phyloP scores from a whole-genome alignment of 2,329 filamentous ascomycete genomes.

The Fusarium brevicatenulatum region DNA sequence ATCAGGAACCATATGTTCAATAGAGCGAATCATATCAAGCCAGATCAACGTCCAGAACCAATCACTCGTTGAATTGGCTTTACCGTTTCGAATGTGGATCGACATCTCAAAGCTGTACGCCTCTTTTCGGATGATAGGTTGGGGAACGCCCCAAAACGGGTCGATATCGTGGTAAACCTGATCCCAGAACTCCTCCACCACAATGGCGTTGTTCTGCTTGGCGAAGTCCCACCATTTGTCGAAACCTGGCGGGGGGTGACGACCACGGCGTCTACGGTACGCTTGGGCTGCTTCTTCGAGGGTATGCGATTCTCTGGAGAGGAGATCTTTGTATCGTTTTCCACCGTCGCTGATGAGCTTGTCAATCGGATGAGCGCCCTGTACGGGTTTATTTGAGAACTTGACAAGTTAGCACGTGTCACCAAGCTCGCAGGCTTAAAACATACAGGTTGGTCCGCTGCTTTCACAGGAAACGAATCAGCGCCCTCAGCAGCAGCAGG shows the following conservation, averaged over 20 bases:
- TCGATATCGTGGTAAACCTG: slow-evolving; percentile 70
- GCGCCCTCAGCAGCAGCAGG: not conserved
- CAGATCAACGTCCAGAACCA: slow-evolving; percentile 70
- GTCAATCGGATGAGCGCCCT: slow-evolving; percentile 61
- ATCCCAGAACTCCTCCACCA: slow-evolving; percentile 73
- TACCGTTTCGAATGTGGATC: slow-evolving; percentile 66
- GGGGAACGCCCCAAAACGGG: slow-evolving; percentile 65
- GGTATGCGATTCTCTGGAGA: slow-evolving; percentile 59
- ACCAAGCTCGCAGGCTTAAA: not conserved
- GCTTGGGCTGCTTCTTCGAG: slow-evolving; percentile 65
- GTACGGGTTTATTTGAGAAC: slow-evolving; percentile 8
- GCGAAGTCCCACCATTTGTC: slow-evolving; percentile 69
- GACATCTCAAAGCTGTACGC: slow-evolving; percentile 67
- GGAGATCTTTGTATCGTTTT: slow-evolving; percentile 51
- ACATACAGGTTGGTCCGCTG: slow-evolving; percentile 6
- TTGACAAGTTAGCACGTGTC: slow-evolving; percentile 4
- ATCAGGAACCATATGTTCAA: slow-evolving; percentile 69
- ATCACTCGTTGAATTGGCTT: slow-evolving; percentile 61
- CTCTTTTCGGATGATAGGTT: slow-evolving; percentile 61
- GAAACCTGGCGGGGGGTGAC: slow-evolving; percentile 72
- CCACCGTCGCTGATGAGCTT: slow-evolving; percentile 59
- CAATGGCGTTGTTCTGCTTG: slow-evolving; percentile 59
- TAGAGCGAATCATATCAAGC: slow-evolving; percentile 62
- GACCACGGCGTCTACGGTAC: slow-evolving; percentile 67
- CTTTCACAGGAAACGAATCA: not conserved